Base-by-base conservation (phyloP, 2,329 filamentous ascomycete genomes). In the Coniochaeta prunicola region DNA sequence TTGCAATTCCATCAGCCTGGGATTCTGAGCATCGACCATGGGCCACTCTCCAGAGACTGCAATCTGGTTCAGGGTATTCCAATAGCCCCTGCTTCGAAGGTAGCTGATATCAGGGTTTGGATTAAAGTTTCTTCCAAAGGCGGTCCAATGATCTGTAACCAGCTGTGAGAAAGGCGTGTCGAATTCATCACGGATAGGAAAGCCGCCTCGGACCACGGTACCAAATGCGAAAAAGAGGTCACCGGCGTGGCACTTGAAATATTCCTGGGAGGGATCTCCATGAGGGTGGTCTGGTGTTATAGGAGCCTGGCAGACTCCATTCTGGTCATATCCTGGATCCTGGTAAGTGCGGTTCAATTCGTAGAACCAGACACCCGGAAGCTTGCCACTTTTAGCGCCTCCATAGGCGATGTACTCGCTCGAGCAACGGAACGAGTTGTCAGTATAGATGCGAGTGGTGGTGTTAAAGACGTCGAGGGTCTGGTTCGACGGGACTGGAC, bases 201-300 rank as follows among this genome's bases (percentile, higher is more conserved):
- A 66, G 1, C 67, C 69, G 13, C 58, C 64, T 28, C 67, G 67
- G 5, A 58, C 57, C 9, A 67, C 61, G 19, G 66, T 72, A 33
- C 68, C 72, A 59, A 74, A 71, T 7, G 67, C 68, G 26, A 69
- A 63, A 48, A 69, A 63, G 38, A 72, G 66, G 33, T 74, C 71
- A 8, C 70, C 71, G 7, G 67, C 69, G 53, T 74, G 71, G 61
- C 72, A 75, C 59, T 73, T 73, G 61, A 68, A 71, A 61, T 74
- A 74, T 55, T 74, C 71, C 4, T 57, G 34, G 9, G 64, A 61
- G 1, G 68, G 70, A 53, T 73, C 66, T 17, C 68, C 67, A 36
- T 69, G 61, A 10, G 69, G 71, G 6, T 65, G 64, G 0, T 61
- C 60, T 1, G 64, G 57, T 0, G 68, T 67, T 10, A 61, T 54